Evolutionary conservation across 164 flowering plant species (phyloP).

Genomic region (Taxillus chinensis): DNA sequence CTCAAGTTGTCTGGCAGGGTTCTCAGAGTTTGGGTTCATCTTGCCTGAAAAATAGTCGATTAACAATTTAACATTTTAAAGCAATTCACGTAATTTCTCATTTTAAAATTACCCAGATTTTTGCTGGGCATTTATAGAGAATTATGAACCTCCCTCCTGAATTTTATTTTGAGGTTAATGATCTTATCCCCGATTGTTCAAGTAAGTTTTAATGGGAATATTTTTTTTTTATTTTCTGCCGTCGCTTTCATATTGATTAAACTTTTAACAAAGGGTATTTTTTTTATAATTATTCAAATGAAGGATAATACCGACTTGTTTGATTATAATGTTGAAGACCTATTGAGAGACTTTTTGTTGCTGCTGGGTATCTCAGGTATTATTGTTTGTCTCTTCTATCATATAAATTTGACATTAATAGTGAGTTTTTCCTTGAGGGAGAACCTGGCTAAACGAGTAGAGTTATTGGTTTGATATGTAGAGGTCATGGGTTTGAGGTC

Average conservation of each 20-base stretch:
- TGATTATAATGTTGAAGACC: conserved; percentile 45
- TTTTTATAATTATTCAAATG: conserved; percentile 7
- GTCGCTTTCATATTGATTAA: neutral
- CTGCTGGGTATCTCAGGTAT: conserved; percentile 41
- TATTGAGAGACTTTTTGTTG: conserved; percentile 43
- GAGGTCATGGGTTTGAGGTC: too few relatives aligned
- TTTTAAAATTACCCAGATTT: conserved; percentile 19
- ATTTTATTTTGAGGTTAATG: conserved; percentile 47
- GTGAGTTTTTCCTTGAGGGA: too few relatives aligned
- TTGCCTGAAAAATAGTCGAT: conserved; percentile 20
- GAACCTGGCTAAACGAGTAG: too few relatives aligned
- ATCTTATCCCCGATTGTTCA: conserved; percentile 30
- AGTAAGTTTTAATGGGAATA: conserved; percentile 16
- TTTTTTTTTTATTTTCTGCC: neutral
- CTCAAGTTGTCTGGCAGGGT: conserved; percentile 41
- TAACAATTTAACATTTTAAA: neutral
- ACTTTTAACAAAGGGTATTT: neutral
- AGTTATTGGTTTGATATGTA: too few relatives aligned
- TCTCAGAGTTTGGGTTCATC: conserved; percentile 38
- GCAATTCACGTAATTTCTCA: neutral
- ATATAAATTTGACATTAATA: too few relatives aligned
- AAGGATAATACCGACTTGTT: conserved; percentile 36
- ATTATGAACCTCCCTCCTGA: conserved; percentile 48
- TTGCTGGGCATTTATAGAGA: conserved; percentile 43
- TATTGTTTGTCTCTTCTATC: neutral